Percentiles rank a stretch among this genome's conserved stretches.
Conservation (phyloP, 1,284 basidiomycete genomes). For the Spongispora temasekensis region DNA sequence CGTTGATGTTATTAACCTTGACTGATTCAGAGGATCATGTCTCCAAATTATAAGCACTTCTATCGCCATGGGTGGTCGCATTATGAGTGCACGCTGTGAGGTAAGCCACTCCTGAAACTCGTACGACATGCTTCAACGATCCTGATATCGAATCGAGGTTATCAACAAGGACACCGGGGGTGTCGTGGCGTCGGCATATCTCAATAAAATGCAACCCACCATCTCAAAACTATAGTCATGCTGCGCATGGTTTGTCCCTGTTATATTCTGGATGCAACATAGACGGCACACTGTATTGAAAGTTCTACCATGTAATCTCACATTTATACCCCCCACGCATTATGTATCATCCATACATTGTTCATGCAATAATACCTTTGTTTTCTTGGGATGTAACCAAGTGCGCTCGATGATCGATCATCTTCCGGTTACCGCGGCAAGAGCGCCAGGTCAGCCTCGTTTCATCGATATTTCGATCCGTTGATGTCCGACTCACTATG, state of each 20-base stretch:
- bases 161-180: constrained; percentile 55
- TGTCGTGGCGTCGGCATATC: constrained; percentile 59
- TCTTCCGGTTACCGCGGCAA: no score
- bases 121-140: constrained; percentile 25
- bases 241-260: constrained; percentile 4
- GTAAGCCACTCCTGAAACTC: constrained; percentile 26
- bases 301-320: constrained; percentile 13
- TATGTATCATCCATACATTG: constrained; percentile 22
- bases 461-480: constrained; percentile 1
- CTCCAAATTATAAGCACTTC: constrained; percentile 63
- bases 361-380: constrained; percentile 3
- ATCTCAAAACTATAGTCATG: constrained; percentile 38
- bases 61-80: constrained; percentile 61
- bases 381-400: constrained; percentile 13
- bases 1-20: constrained; percentile 1
- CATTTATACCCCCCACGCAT: constrained; percentile 27
- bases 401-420: no score
- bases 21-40: constrained; percentile 49
- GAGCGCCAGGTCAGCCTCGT: not conserved
- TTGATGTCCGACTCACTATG: no score
- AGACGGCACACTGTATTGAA: constrained; percentile 26
- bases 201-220: constrained; percentile 69
- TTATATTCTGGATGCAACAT: constrained; percentile 15
- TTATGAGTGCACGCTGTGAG: constrained; percentile 72
- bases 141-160: constrained; percentile 42